phyloP scores from a whole-genome alignment of 176 grass and related monocot species.

The Chloris gayana region DNA sequence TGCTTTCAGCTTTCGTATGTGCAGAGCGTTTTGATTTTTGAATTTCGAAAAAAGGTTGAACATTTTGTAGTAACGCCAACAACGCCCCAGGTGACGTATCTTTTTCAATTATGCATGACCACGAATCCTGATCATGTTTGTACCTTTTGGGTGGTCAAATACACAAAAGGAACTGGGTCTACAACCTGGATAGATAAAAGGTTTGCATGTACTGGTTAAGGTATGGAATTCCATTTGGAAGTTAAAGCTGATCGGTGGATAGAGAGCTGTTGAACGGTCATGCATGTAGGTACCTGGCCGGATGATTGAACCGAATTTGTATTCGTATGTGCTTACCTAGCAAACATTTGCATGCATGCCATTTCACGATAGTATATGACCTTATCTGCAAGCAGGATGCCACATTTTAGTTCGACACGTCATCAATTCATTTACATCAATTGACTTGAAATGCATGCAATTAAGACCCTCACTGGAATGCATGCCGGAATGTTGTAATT shows the following conservation, averaged over 20 bases:
- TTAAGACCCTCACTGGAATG: not conserved
- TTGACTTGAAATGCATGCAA: not conserved
- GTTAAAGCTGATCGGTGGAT: not conserved
- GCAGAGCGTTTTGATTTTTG: constrained; percentile 7
- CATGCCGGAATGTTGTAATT: not conserved
- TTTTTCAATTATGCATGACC: not conserved
- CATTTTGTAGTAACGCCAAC: constrained; percentile 3
- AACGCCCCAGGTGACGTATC: not conserved
- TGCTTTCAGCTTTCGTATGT: constrained; percentile 8
- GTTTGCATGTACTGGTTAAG: not conserved
- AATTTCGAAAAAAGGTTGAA: constrained; percentile 12
- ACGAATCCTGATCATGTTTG: not conserved
- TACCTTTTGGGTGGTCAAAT: not conserved
- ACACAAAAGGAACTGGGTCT: not conserved
- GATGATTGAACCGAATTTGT: not conserved
- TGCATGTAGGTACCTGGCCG: not conserved
- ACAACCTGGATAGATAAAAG: not conserved
- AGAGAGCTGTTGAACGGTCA: not conserved
- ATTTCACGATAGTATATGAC: not conserved
- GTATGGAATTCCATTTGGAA: not conserved
- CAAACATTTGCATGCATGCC: not conserved
- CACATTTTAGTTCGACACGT: not conserved
- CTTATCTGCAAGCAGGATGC: not conserved
- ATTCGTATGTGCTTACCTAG: not conserved
- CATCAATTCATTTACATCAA: not conserved